These are phyloP conservation scores for Eutrema japonicum DNA, from an alignment of 345 rosid species.

Conservation along the genomic window DNA sequence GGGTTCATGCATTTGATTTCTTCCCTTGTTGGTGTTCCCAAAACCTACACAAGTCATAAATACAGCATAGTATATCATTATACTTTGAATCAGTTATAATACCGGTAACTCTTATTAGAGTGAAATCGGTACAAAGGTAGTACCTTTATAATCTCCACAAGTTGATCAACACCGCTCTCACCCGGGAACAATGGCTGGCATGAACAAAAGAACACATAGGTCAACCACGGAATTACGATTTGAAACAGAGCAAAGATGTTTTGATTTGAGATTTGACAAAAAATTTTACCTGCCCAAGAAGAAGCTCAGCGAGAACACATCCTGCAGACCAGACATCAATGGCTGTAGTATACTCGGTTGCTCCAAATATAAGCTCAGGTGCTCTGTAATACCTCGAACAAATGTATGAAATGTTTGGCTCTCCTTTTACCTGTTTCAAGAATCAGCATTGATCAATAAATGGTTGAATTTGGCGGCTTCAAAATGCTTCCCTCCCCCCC, in stretches of 20 bases:
- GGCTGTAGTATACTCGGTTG: slow-evolving; percentile 93
- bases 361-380: slow-evolving; percentile 97
- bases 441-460: slow-evolving; percentile 28
- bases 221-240: neutral
- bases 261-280: neutral
- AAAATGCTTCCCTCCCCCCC: neutral
- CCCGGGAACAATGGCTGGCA: slow-evolving; percentile 94
- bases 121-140: neutral
- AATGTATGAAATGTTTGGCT: slow-evolving; percentile 91
- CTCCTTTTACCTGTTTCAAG: slow-evolving; percentile 79
- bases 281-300: slow-evolving; percentile 81
- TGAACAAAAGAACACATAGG: slow-evolving; percentile 27
- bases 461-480: neutral
- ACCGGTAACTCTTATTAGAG: neutral
- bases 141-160: slow-evolving; percentile 97
- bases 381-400: slow-evolving; percentile 99
- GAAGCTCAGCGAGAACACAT: slow-evolving; percentile 91
- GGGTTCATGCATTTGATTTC: slow-evolving; percentile 99
- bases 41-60: slow-evolving; percentile 55
- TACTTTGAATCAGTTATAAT: neutral
- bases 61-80: slow-evolving; percentile 10
- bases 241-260: slow-evolving; percentile 6
- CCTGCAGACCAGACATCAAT: slow-evolving; percentile 99
- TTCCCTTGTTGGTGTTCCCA: slow-evolving; percentile 98
- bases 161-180: slow-evolving; percentile 98